Base-by-base conservation (phyloP, 2,329 filamentous ascomycete species). In the Daldinia eschscholtzii region DNA sequence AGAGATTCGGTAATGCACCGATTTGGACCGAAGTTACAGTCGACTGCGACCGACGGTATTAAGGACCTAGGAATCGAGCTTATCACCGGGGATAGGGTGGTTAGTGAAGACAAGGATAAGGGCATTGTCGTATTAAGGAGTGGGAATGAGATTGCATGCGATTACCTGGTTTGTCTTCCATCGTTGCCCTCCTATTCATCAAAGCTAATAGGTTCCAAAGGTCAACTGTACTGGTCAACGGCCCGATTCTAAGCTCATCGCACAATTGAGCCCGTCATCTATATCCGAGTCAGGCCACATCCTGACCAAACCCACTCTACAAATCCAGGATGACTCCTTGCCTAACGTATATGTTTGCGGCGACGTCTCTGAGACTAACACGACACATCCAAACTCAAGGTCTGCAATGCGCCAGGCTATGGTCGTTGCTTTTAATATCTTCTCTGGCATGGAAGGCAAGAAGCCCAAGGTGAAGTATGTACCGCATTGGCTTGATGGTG, bases 261-360 rank as follows among this genome's bases (percentile, higher is more conserved):
- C 78, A 2, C 69, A 77, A 1, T 75, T 88, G 6, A 81, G 82
- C 1, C 83, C 85, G 0, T 62, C 73, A 0, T 79, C 81, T 3
- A 81, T 89, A 61, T 82, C 84, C 0, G 70, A 77, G 2, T 83
- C 82, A 0, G 85, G 84, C 1, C 83, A 85, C 64, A 84, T 90
- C 71, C 80, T 80, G 0, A 86, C 91, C 26, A 83, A 84, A 56
- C 81, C 84, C 0, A 89, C 85, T 0, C 80, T 92, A 35, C 89
- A 91, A 68, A 80, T 92, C 13, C 74, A 78, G 6, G 84, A 87
- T 70, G 77, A 81, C 1, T 65, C 69, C 0, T 80, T 85, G 7
- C 80, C 83, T 1, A 84, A 88, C 67, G 81, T 91, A 1, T 92
- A 89, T 72, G 86, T 86, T 1, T 84, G 88, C n/a, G 90, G 90